phyloP scores from a whole-genome alignment of 495 filamentous ascomycete species.

The Pyrenula aspistea region DNA sequence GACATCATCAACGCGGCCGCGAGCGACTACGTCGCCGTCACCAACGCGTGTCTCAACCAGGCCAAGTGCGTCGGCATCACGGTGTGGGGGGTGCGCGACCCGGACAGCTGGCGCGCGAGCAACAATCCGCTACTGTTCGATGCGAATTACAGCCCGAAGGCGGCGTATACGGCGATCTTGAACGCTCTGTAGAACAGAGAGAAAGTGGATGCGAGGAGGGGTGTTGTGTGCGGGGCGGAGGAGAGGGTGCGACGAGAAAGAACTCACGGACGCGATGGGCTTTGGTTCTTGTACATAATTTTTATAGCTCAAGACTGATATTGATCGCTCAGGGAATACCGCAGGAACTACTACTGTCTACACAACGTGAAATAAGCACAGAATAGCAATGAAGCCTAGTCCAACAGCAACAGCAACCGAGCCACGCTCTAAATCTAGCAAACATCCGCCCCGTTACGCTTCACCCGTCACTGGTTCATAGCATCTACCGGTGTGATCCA shows the following conservation, averaged over 20 bases:
- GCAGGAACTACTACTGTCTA: too few relatives aligned
- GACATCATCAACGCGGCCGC: constrained; percentile 48
- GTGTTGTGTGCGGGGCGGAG: neutral
- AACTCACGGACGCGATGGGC: neutral
- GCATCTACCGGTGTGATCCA: too few relatives aligned
- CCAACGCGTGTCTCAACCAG: constrained; percentile 51
- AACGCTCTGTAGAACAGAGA: constrained; percentile 2
- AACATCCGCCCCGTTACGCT: too few relatives aligned
- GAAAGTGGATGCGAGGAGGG: neutral
- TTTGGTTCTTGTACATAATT: too few relatives aligned
- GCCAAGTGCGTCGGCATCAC: constrained; percentile 62
- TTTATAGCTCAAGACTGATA: too few relatives aligned
- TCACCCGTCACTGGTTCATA: too few relatives aligned
- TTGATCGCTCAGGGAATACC: too few relatives aligned
- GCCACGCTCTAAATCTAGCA: too few relatives aligned
- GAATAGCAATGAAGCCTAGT: too few relatives aligned
- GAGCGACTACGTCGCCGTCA: constrained; percentile 50
- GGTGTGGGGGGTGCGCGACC: constrained; percentile 63
- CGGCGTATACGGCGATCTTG: constrained; percentile 50
- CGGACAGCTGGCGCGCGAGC: constrained; percentile 53
- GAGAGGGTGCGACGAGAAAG: neutral
- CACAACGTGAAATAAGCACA: too few relatives aligned
- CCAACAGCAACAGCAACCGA: too few relatives aligned
- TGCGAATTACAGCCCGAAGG: constrained; percentile 48
- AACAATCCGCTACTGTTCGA: constrained; percentile 54